These are phyloP conservation scores for Taxillus chinensis DNA, from an alignment of 164 flowering plant species.

Conservation along the genomic window DNA sequence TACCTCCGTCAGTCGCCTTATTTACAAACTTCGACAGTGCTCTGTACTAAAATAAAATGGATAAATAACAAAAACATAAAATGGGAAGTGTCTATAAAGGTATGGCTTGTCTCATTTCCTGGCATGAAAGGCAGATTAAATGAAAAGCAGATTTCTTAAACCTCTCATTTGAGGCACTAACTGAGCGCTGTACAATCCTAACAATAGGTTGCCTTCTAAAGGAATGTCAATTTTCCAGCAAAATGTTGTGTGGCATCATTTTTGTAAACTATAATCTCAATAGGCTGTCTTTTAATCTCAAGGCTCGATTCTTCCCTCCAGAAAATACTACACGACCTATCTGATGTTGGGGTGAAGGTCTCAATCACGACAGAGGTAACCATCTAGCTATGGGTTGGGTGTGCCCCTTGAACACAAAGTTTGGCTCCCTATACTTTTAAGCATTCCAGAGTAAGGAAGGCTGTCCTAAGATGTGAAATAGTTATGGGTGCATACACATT, in stretches of 20 bases:
- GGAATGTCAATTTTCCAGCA: background rate
- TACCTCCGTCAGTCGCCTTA: slow-evolving; percentile 92
- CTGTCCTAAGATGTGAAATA: too few species aligned
- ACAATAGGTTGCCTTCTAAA: background rate
- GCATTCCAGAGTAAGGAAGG: too few species aligned
- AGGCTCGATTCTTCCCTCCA: too few species aligned
- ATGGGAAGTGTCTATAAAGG: background rate
- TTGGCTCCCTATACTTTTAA: too few species aligned
- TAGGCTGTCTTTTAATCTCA: too few species aligned
- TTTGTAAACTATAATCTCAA: background rate
- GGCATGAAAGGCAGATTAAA: background rate
- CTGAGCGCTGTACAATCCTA: background rate
- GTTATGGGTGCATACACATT: background rate
- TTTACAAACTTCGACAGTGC: slow-evolving; percentile 79
- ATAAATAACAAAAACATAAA: slow-evolving; percentile 4
- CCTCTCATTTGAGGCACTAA: too few species aligned
- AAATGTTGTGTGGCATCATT: background rate
- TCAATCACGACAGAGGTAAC: too few species aligned
- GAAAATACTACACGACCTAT: too few species aligned
- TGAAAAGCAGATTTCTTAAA: too few species aligned
- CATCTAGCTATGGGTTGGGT: too few species aligned
- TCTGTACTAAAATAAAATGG: slow-evolving; percentile 35
- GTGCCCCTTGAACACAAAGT: too few species aligned
- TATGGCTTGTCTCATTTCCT: background rate
- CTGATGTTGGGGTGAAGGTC: too few species aligned